Conservation (phyloP, 306 rosid species). For the Prunus dulcis region DNA sequence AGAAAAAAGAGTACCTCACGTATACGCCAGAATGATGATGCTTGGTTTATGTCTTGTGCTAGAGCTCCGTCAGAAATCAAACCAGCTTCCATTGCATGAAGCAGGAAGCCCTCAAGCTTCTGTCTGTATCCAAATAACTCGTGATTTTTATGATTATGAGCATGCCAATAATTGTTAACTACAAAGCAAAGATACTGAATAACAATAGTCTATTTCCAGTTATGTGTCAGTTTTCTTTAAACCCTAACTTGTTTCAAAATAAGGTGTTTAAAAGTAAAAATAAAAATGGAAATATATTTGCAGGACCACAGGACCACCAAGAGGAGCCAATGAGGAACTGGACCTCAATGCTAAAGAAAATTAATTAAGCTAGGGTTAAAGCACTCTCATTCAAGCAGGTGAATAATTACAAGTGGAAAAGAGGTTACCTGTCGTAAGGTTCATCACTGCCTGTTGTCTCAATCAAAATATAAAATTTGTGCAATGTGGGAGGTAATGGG, state of each 20-base stretch:
- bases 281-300: background rate
- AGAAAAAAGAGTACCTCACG: conserved; percentile 67
- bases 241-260: background rate
- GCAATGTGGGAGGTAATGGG: conserved; percentile 67
- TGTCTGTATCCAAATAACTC: conserved; percentile 53
- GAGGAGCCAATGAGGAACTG: background rate
- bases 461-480: conserved; percentile 79
- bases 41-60: conserved; percentile 95
- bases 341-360: conserved; percentile 7
- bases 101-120: conserved; percentile 93
- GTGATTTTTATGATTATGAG: background rate
- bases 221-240: background rate
- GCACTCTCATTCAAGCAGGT: conserved; percentile 5
- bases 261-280: background rate
- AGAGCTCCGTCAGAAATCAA: conserved; percentile 84
- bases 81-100: conserved; percentile 79
- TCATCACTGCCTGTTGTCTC: conserved; percentile 96
- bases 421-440: conserved; percentile 64
- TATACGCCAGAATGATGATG: conserved; percentile 82
- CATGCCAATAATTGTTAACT: background rate
- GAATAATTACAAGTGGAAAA: conserved; percentile 8
- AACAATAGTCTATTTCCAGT: background rate
- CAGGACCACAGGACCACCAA: background rate
- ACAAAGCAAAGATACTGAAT: background rate
- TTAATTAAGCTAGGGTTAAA: conserved; percentile 4